These are phyloP conservation scores for Agrostemma githago DNA, from an alignment of 148 eudicot genomes.

Conservation along the genomic window DNA sequence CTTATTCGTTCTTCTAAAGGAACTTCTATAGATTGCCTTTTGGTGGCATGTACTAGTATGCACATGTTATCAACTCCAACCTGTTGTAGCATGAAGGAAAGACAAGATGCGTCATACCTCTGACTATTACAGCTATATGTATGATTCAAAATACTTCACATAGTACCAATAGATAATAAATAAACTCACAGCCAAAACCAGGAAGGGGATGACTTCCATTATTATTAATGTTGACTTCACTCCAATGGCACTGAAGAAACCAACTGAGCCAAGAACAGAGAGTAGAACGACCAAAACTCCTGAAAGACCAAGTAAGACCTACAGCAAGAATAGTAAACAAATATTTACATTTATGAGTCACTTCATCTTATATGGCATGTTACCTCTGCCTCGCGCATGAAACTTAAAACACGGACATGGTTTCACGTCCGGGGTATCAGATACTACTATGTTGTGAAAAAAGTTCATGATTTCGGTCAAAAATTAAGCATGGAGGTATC, in stretches of 20 bases:
- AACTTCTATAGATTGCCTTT: constrained; percentile 43
- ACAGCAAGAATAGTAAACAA: constrained; percentile 16
- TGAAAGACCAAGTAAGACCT: constrained; percentile 66
- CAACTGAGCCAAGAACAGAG: constrained; percentile 64
- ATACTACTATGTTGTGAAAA: background rate
- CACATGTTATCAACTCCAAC: constrained; percentile 78
- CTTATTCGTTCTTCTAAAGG: constrained; percentile 51
- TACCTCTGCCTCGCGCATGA: background rate
- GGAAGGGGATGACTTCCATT: constrained; percentile 67
- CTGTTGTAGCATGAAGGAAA: constrained; percentile 30
- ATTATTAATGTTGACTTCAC: constrained; percentile 63
- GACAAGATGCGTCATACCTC: constrained; percentile 3
- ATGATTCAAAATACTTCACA: background rate
- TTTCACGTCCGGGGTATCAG: background rate
- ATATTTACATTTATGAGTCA: background rate
- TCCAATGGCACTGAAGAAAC: constrained; percentile 58
- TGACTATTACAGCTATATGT: background rate
- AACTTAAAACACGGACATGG: background rate
- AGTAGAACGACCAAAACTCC: constrained; percentile 56
- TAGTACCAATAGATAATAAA: background rate
- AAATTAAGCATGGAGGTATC: background rate
- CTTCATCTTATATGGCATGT: background rate
- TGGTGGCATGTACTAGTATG: constrained; percentile 61
- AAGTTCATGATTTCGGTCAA: background rate
- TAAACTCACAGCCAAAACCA: constrained; percentile 60